These are phyloP conservation scores for Leccinum fibrillosum DNA, from an alignment of 768 basidiomycete species.

Conservation along the genomic window DNA sequence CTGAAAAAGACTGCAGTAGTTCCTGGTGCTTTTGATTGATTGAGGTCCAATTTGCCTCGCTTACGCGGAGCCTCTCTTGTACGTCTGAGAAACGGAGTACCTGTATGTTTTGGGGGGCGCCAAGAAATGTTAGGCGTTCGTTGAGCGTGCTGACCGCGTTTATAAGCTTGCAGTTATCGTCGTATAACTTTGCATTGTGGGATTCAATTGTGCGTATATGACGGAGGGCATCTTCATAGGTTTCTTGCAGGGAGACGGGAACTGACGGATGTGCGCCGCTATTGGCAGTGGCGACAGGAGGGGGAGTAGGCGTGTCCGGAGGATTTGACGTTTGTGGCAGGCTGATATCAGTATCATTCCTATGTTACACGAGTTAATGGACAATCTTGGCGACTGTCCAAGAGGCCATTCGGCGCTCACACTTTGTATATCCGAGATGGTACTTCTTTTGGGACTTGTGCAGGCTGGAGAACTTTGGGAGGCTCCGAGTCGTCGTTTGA, in stretches of 20 bases:
- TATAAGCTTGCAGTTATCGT: slow-evolving; percentile 37
- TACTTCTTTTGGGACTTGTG: slow-evolving; percentile 1
- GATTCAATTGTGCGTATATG: slow-evolving; percentile 31
- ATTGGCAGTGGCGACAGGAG: neutral
- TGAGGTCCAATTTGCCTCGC: slow-evolving; percentile 17
- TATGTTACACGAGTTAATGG: slow-evolving; percentile 1
- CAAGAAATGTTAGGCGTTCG: slow-evolving; percentile 24
- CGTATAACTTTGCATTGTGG: slow-evolving; percentile 34
- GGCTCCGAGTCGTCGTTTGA: slow-evolving; percentile 2
- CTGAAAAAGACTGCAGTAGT: slow-evolving; percentile 12
- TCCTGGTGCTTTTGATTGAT: slow-evolving; percentile 27
- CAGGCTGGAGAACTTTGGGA: slow-evolving; percentile 11
- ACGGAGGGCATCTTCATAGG: slow-evolving; percentile 20
- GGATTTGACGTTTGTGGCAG: slow-evolving; percentile 1
- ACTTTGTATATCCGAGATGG: neutral
- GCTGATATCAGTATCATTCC: neutral
- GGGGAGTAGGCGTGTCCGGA: slow-evolving; percentile 2
- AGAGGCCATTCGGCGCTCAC: slow-evolving; percentile 9
- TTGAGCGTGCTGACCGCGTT: slow-evolving; percentile 29
- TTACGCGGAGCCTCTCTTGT: slow-evolving; percentile 25
- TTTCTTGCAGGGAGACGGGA: slow-evolving; percentile 36
- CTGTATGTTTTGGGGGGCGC: slow-evolving; percentile 16
- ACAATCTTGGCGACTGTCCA: neutral
- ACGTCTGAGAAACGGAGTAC: slow-evolving; percentile 16
- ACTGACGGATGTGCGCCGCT: slow-evolving; percentile 44